phyloP scores from a whole-genome alignment of 108 stramenopile genomes.

The Craspedostauros australis region DNA sequence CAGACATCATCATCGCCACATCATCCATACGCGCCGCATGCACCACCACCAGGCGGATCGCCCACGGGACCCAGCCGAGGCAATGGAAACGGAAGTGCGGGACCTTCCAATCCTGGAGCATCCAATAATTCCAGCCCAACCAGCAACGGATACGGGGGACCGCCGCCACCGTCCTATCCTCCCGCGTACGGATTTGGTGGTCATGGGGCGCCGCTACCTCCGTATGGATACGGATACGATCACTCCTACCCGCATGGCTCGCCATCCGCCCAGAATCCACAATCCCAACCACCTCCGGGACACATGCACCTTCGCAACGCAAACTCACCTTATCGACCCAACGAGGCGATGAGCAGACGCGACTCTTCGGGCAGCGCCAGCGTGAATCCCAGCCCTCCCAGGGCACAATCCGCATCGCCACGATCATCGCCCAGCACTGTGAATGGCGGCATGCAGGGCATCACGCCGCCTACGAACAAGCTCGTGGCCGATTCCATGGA shows the following conservation, averaged over 20 bases:
- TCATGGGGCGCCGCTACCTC: background rate
- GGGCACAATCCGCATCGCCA: too few species aligned
- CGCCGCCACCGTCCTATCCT: background rate
- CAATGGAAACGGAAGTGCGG: too few species aligned
- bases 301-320: background rate
- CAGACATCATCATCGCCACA: too few species aligned
- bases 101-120: too few species aligned
- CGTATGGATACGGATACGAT: background rate
- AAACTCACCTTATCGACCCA: background rate
- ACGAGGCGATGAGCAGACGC: background rate
- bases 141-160: too few species aligned
- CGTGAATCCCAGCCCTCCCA: background rate
- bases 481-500: constrained; percentile 17
- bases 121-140: too few species aligned
- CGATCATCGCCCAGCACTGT: too few species aligned
- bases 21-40: too few species aligned
- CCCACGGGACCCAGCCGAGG: too few species aligned
- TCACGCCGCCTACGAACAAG: constrained; percentile 2
- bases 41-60: too few species aligned
- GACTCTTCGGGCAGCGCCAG: background rate
- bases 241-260: background rate
- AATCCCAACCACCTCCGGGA: background rate
- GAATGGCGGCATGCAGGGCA: background rate
- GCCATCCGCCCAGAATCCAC: background rate
- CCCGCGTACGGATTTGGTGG: background rate